A percentile compares a stretch with the other conserved stretches of the same genome.
Evolutionary conservation across 139 green algal genomes (phyloP).

Genomic region (Chlamydomonas sp.): DNA sequence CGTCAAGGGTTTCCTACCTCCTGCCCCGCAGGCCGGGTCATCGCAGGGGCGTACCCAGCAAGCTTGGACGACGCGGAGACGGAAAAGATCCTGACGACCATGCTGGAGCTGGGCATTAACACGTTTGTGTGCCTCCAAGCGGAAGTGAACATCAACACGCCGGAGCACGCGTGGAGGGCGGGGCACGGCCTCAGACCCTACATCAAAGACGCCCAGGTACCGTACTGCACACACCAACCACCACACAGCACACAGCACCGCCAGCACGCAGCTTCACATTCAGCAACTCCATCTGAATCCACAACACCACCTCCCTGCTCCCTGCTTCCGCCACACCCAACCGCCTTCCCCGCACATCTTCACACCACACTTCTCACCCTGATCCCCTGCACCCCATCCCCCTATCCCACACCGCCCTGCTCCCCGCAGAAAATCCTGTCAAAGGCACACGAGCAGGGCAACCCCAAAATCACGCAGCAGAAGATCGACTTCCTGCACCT

Average conservation of each 20-base stretch:
- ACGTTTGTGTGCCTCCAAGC: slow-evolving; percentile 90
- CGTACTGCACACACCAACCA: not conserved
- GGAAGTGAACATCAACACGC: slow-evolving; percentile 79
- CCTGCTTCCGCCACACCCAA: too few species aligned
- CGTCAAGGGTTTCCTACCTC: too few species aligned
- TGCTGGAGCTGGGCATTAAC: slow-evolving; percentile 84
- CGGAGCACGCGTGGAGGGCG: slow-evolving; percentile 72
- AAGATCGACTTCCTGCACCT: slow-evolving; percentile 88
- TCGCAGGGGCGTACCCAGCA: slow-evolving; percentile 77
- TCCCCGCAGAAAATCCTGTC: slow-evolving; percentile 61
- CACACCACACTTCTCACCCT: too few species aligned
- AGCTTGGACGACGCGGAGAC: slow-evolving; percentile 78
- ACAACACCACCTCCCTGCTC: not conserved
- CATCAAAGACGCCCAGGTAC: slow-evolving; percentile 82
- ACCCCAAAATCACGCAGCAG: slow-evolving; percentile 68
- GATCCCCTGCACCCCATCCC: not conserved
- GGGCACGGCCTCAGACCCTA: slow-evolving; percentile 80
- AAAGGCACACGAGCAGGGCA: slow-evolving; percentile 64
- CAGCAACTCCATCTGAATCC: not conserved
- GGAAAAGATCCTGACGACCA: slow-evolving; percentile 69
- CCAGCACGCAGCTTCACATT: too few species aligned
- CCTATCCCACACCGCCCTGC: not conserved
- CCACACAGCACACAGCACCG: too few species aligned
- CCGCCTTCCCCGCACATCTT: too few species aligned
- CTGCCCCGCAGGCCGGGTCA: slow-evolving; percentile 31